Evolutionary conservation across 148 eudicot genomes (phyloP).

Genomic region (Fagopyrum homotropicum): DNA sequence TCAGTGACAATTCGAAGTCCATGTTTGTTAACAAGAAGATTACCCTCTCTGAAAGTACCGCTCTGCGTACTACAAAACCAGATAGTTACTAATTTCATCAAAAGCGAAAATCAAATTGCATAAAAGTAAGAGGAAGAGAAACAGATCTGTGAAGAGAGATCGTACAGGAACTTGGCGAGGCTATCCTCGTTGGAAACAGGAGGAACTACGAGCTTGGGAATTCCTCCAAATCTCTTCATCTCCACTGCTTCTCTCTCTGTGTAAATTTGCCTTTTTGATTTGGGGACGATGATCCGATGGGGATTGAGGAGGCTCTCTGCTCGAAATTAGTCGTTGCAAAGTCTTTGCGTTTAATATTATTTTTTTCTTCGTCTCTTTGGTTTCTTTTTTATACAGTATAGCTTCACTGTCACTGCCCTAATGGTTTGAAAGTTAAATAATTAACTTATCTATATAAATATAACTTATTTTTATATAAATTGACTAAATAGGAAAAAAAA

Average conservation of each 20-base stretch:
- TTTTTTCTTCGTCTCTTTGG: background rate
- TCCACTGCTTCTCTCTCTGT: background rate
- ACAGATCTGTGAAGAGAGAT: background rate
- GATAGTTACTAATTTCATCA: background rate
- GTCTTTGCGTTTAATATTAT: slow-evolving; percentile 1
- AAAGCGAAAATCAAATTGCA: slow-evolving; percentile 10
- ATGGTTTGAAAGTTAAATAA: too few species aligned
- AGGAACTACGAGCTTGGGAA: slow-evolving; percentile 59
- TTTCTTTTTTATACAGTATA: background rate
- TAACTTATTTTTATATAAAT: too few species aligned
- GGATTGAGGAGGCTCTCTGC: background rate
- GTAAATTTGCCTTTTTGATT: background rate
- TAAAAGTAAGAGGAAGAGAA: background rate
- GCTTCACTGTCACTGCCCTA: too few species aligned
- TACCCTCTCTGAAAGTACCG: slow-evolving; percentile 89
- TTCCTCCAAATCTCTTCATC: slow-evolving; percentile 50
- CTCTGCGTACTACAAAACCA: slow-evolving; percentile 46
- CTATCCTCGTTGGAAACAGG: slow-evolving; percentile 58
- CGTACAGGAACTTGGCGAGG: slow-evolving; percentile 66
- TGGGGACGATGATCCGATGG: slow-evolving; percentile 3
- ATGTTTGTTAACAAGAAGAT: slow-evolving; percentile 70
- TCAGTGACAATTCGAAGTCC: slow-evolving; percentile 85
- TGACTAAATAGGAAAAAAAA: too few species aligned
- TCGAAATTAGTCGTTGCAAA: slow-evolving; percentile 9
- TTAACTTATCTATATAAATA: too few species aligned